Evolutionary conservation across 805 yeast genomes (phyloP), one percentile per base, ranked within the genome.

Genomic region (Saturnispora zaruensis): DNA sequence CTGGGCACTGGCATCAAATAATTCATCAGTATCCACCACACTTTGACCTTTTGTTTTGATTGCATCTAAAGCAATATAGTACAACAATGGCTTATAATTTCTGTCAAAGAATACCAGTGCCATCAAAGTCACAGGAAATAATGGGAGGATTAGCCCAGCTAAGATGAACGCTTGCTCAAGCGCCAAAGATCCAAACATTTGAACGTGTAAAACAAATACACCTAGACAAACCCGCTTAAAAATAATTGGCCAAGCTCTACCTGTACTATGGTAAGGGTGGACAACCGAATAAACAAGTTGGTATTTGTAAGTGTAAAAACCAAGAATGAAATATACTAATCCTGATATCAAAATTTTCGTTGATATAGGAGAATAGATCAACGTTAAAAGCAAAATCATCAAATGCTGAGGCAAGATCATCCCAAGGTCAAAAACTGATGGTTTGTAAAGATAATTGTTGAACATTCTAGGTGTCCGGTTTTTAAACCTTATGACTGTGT

Each of bases 231-330:
- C 68, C 46, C 85, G 62, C 50, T 80, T 66, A 54, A 78, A 78
- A 6, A 79, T 77, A 65, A 79, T 75, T 3, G 82, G 82, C 85
- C 85, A 79, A 3, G 77, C 81, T 57, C 78, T 78, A 5, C 85
- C 85, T 0, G 84, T 79, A 13, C 82, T 77, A 60, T 79, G 84
- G 23, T 78, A 81, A 1, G 82, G 80, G 56, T 79, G 84, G 24
- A 79, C 82, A 68, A 73, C 75, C 51, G 79, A 74, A 61, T 78
- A 79, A 16, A 78, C 73, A 54, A 79, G 66, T 66, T 79, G 85
- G 57, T 79, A 79, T 62, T 79, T 79, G 63, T 78, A 79, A 13
- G 77, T 81, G 57, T 76, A 79, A 57, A 72, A 78, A 0, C 84
- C 84, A 32, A 79, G 58, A 9, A 71, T 61, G 53, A 79, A 79